Percentiles rank a stretch among this genome's conserved stretches.
These are phyloP conservation scores for Tuber umbilicatum DNA, from an alignment of 495 filamentous ascomycete species.

Conservation along the genomic window DNA sequence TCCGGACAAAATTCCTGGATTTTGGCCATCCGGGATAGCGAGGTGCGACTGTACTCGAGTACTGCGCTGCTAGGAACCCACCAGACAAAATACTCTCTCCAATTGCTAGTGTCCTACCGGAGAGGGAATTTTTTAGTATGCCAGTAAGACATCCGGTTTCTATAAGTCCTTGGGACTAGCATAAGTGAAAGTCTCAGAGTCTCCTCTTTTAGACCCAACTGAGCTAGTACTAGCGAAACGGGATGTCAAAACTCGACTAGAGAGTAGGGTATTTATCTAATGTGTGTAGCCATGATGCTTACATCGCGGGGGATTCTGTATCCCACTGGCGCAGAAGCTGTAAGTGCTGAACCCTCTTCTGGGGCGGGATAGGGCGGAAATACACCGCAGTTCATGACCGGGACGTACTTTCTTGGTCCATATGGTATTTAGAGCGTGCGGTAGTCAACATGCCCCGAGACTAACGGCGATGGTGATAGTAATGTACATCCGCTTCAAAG, in stretches of 20 bases:
- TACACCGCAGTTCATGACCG: background rate
- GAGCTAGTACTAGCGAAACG: background rate
- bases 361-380: background rate
- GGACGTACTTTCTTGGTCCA: background rate
- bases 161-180: background rate
- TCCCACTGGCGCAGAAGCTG: background rate
- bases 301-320: background rate
- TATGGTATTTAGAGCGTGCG: background rate
- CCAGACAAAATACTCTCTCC: background rate
- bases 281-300: background rate
- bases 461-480: background rate
- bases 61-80: background rate
- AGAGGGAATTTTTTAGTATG: background rate
- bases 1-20: too few relatives aligned
- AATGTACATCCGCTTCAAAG: background rate
- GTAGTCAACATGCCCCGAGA: background rate
- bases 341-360: background rate
- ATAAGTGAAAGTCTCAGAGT: background rate
- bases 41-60: too few relatives aligned
- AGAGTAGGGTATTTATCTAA: background rate
- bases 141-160: background rate
- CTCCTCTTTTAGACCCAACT: background rate
- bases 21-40: too few relatives aligned
- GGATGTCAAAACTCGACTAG: background rate
- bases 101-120: background rate